Evolutionary conservation across 345 rosid genomes (phyloP).

Genomic region (Trapa bicornis): DNA sequence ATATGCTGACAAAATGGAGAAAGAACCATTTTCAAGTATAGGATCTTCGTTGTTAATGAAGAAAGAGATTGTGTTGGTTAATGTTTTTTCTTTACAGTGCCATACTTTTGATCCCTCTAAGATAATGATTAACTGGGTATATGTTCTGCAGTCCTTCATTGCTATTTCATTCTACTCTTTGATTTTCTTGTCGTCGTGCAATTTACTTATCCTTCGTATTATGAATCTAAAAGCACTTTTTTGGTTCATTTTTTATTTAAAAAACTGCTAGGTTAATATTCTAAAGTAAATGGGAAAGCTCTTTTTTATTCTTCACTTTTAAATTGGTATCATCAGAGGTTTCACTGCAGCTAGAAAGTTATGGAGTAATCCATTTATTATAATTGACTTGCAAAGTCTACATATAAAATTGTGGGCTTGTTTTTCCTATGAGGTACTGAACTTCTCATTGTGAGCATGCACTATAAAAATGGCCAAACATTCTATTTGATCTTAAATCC

Average conservation of each 20-base stretch:
- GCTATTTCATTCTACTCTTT: background rate
- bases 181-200: too few relatives aligned
- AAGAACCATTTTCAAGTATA: too few relatives aligned
- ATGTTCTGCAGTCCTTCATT: background rate
- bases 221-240: background rate
- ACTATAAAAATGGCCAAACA: background rate
- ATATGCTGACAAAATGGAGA: too few relatives aligned
- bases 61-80: too few relatives aligned
- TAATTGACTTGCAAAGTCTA: background rate
- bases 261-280: too few relatives aligned
- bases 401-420: background rate
- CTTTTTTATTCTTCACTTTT: background rate
- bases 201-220: background rate
- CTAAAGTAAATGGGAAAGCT: background rate
- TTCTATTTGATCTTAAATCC: background rate
- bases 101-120: background rate
- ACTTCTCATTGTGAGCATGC: background rate
- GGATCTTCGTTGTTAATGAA: too few relatives aligned
- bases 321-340: background rate
- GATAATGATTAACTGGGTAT: background rate
- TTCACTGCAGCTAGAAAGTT: background rate
- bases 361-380: background rate
- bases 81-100: too few relatives aligned
- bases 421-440: background rate
- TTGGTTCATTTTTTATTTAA: background rate